phyloP scores from a whole-genome alignment of 2,329 filamentous ascomycete species.

The Pseudopyricularia cyperi region DNA sequence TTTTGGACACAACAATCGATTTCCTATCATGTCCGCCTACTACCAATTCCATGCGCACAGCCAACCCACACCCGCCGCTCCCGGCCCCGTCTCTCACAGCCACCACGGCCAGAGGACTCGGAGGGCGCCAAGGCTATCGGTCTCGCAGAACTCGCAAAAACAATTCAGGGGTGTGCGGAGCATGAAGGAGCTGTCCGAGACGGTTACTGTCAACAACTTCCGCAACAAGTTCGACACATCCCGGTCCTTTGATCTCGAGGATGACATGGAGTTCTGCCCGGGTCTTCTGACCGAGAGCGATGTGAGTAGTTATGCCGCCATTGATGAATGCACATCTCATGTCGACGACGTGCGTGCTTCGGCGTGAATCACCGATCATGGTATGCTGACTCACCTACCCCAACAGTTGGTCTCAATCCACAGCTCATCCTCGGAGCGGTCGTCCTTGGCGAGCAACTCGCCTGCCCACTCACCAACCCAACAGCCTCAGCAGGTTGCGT shows the following conservation, averaged over 20 bases:
- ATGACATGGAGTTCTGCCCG: conserved; percentile 93
- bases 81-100: conserved; percentile 51
- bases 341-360: not conserved
- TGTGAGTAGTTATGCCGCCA: conserved; percentile 42
- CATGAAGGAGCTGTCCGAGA: conserved; percentile 75
- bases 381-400: not conserved
- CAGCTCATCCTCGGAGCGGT: conserved; percentile 80
- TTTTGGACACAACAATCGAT: conserved; percentile 2
- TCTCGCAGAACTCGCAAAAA: conserved; percentile 71
- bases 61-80: conserved; percentile 38
- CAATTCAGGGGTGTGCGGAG: conserved; percentile 76
- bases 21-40: conserved; percentile 46
- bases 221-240: conserved; percentile 82
- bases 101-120: conserved; percentile 79
- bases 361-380: not conserved
- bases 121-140: conserved; percentile 66
- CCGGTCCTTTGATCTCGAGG: conserved; percentile 87
- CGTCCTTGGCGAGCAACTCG: conserved; percentile 87
- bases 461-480: conserved; percentile 74
- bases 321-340: conserved; percentile 7
- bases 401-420: conserved; percentile 78
- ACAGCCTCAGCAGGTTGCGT: conserved; percentile 66
- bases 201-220: conserved; percentile 64
- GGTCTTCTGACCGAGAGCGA: conserved; percentile 84
- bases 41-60: conserved; percentile 49